Evolutionary conservation across 148 eudicot genomes (phyloP), one percentile per base, ranked within the genome.

Genomic region (Pouteria glomerata): DNA sequence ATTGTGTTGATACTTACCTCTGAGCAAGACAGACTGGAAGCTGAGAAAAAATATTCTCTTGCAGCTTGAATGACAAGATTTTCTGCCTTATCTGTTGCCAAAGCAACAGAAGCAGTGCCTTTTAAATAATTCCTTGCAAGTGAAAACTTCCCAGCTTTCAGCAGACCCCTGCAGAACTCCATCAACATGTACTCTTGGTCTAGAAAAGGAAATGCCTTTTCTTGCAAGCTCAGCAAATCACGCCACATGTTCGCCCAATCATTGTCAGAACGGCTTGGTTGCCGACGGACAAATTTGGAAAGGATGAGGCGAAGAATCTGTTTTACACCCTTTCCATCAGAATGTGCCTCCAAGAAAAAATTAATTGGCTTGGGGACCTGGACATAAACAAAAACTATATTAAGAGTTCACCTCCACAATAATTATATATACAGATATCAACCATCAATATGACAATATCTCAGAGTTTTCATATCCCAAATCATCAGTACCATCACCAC

Each of bases 161-260:
- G 85, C 68, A 95, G 66, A 57, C 97, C 99, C 86, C 99, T 86
- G 79, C 99, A 90, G 81, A 89, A 95, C 71, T 95, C 99, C 74
- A 85, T 82, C 82, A 95, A 78, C 77, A 95, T 69, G 77, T 86
- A 95, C 85, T 95, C 99, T 66, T 84, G 76, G 72, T 89, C 92
- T 65, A 92, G 51, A 27, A 66, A 95, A 27, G 94, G 88, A 77
- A 95, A 95, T 63, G 94, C 99, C 61, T 90, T 92, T 68, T 90
- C 97, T 58, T 85, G 99, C 81, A 95, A 79, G 69, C 90, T 85
- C 71, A 77, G 94, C 86, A 95, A 80, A 79, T 95, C 99, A 73
- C 82, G 90, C 99, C 99, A 95, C 89, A 92, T 80, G 77, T 55
- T 88, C 74, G 96, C 89, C 99, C 99, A 95, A 64, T 95, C 99